Conservation (phyloP, 805 yeast genomes). For the Crinitomyces ghanaensis region DNA sequence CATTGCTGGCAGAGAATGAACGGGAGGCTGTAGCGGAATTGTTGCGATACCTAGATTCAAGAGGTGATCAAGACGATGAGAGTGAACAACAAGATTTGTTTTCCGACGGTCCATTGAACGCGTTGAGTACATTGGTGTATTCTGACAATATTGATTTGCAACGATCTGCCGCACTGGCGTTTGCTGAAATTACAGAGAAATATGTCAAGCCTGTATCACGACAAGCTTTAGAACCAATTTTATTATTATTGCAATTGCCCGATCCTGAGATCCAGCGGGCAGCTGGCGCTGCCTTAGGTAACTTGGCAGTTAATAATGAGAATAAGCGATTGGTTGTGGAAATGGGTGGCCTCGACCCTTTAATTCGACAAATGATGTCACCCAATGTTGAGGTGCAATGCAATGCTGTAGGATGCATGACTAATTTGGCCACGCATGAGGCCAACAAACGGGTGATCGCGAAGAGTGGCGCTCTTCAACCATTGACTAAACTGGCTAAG, state of each 20-base stretch:
- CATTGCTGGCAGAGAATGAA: constrained; percentile 86
- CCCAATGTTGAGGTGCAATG: constrained; percentile 97
- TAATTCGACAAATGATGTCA: constrained; percentile 95
- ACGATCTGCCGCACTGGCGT: constrained; percentile 94
- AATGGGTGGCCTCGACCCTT: constrained; percentile 95
- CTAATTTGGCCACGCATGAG: constrained; percentile 95
- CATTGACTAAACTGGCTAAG: constrained; percentile 87
- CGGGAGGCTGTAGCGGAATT: constrained; percentile 91
- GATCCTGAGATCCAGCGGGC: constrained; percentile 97
- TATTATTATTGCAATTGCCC: constrained; percentile 70
- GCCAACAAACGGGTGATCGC: constrained; percentile 95
- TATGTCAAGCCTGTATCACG: constrained; percentile 79
- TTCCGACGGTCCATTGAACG: constrained; percentile 67
- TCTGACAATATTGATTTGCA: constrained; percentile 92
- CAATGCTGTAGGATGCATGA: constrained; percentile 97
- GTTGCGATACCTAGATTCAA: constrained; percentile 77
- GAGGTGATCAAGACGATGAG: constrained; percentile 40
- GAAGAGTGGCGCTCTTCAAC: constrained; percentile 88
- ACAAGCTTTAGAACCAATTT: constrained; percentile 87
- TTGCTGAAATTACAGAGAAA: constrained; percentile 96
- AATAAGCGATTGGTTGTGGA: constrained; percentile 89
- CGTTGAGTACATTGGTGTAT: constrained; percentile 83
- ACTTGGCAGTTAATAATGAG: constrained; percentile 91
- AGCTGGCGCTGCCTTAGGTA: constrained; percentile 98
- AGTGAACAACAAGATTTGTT: too few species aligned